phyloP scores from a whole-genome alignment of 192 early-diverging fungal genomes.

The Coemansia sp. region DNA sequence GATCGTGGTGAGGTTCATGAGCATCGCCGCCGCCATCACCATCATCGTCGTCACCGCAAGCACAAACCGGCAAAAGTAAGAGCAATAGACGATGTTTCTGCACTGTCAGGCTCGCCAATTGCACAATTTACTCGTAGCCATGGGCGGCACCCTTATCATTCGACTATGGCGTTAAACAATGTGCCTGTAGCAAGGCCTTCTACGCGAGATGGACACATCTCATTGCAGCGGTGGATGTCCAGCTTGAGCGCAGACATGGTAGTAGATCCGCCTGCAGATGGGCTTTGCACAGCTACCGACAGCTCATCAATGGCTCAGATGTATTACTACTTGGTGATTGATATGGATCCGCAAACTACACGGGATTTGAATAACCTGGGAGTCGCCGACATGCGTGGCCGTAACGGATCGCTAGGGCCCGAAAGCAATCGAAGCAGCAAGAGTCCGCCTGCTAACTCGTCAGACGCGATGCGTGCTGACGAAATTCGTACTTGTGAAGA shows the following conservation, averaged over 20 bases:
- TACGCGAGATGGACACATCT: background rate
- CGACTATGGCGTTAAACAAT: conserved; percentile 12
- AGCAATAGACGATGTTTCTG: conserved; percentile 33
- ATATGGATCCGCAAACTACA: conserved; percentile 54
- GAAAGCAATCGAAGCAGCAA: background rate
- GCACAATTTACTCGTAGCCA: conserved; percentile 4
- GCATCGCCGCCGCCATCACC: conserved; percentile 8
- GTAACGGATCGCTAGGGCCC: conserved; percentile 42
- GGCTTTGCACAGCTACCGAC: conserved; percentile 2
- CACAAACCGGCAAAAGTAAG: background rate
- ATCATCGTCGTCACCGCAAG: conserved; percentile 4
- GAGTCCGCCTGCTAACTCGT: background rate
- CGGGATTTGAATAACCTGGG: conserved; percentile 26
- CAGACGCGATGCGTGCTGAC: background rate
- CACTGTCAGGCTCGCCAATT: conserved; percentile 21
- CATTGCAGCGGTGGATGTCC: conserved; percentile 46
- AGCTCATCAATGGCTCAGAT: conserved; percentile 18
- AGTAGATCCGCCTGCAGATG: conserved; percentile 28
- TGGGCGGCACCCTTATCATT: conserved; percentile 1
- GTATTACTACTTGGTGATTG: conserved; percentile 46
- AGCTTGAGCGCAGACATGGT: conserved; percentile 26
- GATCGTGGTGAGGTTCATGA: background rate
- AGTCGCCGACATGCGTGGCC: conserved; percentile 23
- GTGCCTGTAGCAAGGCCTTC: background rate
- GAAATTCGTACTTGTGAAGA: conserved; percentile 25